Percentiles rank a stretch among this genome's conserved stretches.
Evolutionary conservation across 2,329 filamentous ascomycete genomes (phyloP).

Genomic region (Colletotrichum simmondsii): DNA sequence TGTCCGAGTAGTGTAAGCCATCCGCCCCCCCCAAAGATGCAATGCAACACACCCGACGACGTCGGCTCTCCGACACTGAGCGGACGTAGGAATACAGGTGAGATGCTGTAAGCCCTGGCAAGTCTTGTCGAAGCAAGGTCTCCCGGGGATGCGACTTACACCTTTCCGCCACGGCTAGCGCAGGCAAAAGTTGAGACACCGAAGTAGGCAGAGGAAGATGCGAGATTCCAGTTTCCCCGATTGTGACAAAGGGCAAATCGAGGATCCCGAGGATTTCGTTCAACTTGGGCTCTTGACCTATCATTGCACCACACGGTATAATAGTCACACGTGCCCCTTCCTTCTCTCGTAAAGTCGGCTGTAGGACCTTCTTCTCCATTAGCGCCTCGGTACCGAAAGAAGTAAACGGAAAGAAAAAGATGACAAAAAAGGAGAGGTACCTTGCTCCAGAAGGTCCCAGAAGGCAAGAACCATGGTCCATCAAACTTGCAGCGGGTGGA

Average conservation of each 20-base stretch:
- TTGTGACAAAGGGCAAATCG: background rate
- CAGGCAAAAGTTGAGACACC: background rate
- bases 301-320: conserved; percentile 14
- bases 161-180: conserved; percentile 5
- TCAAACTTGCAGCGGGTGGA: conserved; percentile 14
- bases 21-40: conserved; percentile 10
- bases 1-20: background rate
- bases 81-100: background rate
- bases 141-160: conserved; percentile 8
- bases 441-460: background rate
- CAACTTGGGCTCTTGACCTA: conserved; percentile 16
- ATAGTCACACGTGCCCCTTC: background rate
- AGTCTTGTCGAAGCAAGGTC: conserved; percentile 8
- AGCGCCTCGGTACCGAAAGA: background rate
- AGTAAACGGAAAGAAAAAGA: background rate
- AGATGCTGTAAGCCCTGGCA: background rate
- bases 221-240: background rate
- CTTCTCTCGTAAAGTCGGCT: background rate
- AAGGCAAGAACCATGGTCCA: background rate
- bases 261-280: background rate
- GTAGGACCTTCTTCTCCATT: too few relatives aligned
- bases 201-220: background rate
- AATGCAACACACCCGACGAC: conserved; percentile 26
- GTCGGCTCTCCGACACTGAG: background rate
- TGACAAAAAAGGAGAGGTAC: background rate